phyloP scores from a whole-genome alignment of 192 early-diverging fungal genomes.

The Rhizoclosmatium globosum region DNA sequence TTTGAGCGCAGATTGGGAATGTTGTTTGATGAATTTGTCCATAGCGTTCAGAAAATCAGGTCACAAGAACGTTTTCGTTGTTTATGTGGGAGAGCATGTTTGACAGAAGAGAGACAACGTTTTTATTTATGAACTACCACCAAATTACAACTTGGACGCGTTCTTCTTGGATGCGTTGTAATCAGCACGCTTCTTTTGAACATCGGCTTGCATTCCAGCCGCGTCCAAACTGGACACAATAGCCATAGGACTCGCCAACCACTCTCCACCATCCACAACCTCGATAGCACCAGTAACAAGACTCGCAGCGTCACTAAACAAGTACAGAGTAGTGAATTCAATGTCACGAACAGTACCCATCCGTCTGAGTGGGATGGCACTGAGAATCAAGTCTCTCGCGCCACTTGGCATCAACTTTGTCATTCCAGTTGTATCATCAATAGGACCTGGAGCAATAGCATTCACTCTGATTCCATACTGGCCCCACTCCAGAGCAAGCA shows the following conservation, averaged over 20 bases:
- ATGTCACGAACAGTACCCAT: conserved; percentile 70
- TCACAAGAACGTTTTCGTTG: no score
- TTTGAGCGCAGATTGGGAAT: no score
- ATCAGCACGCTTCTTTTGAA: background rate
- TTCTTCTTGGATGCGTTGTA: conserved; percentile 19
- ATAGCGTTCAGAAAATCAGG: no score
- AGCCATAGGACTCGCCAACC: conserved; percentile 37
- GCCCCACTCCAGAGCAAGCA: conserved; percentile 75
- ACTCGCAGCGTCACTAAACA: conserved; percentile 66
- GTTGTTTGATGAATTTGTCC: no score
- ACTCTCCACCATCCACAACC: conserved; percentile 70
- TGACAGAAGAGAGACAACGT: no score
- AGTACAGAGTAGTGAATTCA: conserved; percentile 72
- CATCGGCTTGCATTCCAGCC: background rate
- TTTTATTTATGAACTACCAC: no score
- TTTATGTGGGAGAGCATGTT: no score
- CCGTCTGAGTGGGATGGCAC: conserved; percentile 45
- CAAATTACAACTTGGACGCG: background rate
- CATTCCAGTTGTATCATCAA: conserved; percentile 56
- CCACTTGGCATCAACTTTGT: conserved; percentile 27
- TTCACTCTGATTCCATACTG: conserved; percentile 74
- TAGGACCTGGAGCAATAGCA: conserved; percentile 71
- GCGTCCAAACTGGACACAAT: background rate
- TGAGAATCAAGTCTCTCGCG: background rate
- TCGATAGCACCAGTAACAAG: conserved; percentile 60